Conservation (phyloP, 2,329 filamentous ascomycete species). For the Zalaria obscura region DNA sequence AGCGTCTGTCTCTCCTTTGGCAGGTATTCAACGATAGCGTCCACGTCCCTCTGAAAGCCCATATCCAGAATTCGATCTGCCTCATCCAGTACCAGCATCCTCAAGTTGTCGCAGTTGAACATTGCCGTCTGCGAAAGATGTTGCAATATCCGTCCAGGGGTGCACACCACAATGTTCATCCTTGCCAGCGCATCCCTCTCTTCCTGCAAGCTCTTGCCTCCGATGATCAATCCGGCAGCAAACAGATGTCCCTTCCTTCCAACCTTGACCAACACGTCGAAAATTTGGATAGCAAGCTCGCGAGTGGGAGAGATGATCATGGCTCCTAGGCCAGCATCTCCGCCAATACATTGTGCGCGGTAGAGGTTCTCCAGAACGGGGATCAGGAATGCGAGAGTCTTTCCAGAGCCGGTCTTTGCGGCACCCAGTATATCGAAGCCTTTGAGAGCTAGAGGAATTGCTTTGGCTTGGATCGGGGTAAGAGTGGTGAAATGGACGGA, state of each 20-base stretch:
- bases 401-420: constrained; percentile 89
- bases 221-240: constrained; percentile 85
- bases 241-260: constrained; percentile 73
- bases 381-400: constrained; percentile 84
- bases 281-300: constrained; percentile 92
- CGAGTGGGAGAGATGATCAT: constrained; percentile 88
- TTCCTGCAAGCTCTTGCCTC: constrained; percentile 79
- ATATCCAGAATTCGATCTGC: constrained; percentile 96
- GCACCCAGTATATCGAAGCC: constrained; percentile 82
- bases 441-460: constrained; percentile 78
- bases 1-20: constrained; percentile 78
- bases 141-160: constrained; percentile 86
- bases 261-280: constrained; percentile 82
- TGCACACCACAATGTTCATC: constrained; percentile 97
- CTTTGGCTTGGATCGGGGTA: constrained; percentile 82
- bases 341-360: constrained; percentile 74
- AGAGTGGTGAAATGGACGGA: constrained; percentile 78
- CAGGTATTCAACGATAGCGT: constrained; percentile 85
- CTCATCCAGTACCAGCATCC: constrained; percentile 88
- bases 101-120: constrained; percentile 79
- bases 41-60: constrained; percentile 83
- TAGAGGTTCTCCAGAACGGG: constrained; percentile 90
- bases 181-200: constrained; percentile 70
- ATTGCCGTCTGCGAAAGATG: constrained; percentile 88
- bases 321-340: constrained; percentile 74